These are phyloP conservation scores for Kodamaea lidongshanica DNA, from an alignment of 805 yeast species.

Conservation along the genomic window DNA sequence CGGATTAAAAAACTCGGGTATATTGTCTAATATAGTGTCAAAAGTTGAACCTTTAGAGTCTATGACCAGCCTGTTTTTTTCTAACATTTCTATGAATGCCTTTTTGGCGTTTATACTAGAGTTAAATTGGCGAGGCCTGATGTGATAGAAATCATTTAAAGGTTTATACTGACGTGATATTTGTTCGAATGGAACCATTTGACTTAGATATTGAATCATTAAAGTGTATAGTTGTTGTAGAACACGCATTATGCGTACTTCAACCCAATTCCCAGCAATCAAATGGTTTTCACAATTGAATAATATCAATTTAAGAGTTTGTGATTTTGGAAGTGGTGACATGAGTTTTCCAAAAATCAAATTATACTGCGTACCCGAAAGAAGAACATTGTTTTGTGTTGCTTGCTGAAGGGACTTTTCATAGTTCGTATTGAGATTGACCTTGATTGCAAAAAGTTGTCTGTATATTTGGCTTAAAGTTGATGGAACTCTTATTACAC, in stretches of 20 bases:
- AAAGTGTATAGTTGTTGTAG: constrained; percentile 24
- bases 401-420: too few relatives aligned
- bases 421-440: constrained; percentile 15
- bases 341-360: constrained; percentile 6
- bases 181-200: constrained; percentile 10
- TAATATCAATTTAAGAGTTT: constrained; percentile 13
- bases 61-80: constrained; percentile 3
- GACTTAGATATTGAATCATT: constrained; percentile 16
- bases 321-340: constrained; percentile 15
- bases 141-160: constrained; percentile 24
- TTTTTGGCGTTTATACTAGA: constrained; percentile 10
- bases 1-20: constrained; percentile 28
- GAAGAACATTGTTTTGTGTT: too few relatives aligned
- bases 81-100: constrained; percentile 12
- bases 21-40: constrained; percentile 12
- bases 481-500: constrained; percentile 8
- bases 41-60: constrained; percentile 6
- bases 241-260: constrained; percentile 15
- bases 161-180: constrained; percentile 14
- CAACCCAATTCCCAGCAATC: constrained; percentile 27
- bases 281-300: constrained; percentile 28
- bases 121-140: constrained; percentile 14
- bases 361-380: constrained; percentile 5
- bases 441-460: constrained; percentile 4
- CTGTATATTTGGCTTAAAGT: constrained; percentile 4